phyloP scores from a whole-genome alignment of 2,329 filamentous ascomycete genomes.

The Aspergillus sp. region DNA sequence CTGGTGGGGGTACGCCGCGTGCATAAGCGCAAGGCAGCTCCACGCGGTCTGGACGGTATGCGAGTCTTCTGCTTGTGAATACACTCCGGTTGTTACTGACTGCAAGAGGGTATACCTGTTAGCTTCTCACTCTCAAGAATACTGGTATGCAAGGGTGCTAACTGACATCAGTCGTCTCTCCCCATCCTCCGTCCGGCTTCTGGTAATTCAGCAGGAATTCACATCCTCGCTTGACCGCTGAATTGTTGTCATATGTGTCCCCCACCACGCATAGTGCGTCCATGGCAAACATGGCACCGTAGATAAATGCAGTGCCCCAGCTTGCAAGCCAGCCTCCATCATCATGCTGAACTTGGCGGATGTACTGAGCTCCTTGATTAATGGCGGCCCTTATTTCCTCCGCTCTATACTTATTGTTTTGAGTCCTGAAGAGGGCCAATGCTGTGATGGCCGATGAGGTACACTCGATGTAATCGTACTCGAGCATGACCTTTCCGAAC shows the following conservation, averaged over 20 bases:
- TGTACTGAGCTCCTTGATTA: not conserved
- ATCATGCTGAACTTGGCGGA: not conserved
- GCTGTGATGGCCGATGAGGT: conserved; percentile 6
- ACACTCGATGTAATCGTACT: conserved; percentile 12
- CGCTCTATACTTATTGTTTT: conserved; percentile 1
- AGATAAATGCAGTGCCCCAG: conserved; percentile 12
- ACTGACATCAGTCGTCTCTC: not conserved
- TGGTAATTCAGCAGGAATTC: conserved; percentile 9
- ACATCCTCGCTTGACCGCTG: not conserved
- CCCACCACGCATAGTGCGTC: conserved; percentile 4
- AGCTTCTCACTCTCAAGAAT: not conserved
- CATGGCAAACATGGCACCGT: conserved; percentile 14
- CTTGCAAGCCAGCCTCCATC: conserved; percentile 12
- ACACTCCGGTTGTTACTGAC: too few species aligned
- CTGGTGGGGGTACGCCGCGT: not conserved
- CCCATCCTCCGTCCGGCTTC: conserved; percentile 12
- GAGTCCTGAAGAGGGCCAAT: not conserved
- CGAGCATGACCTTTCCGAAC: conserved; percentile 12
- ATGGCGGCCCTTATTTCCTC: not conserved
- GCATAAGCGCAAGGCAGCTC: conserved; percentile 5
- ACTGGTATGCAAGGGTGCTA: not conserved
- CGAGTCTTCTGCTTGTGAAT: not conserved
- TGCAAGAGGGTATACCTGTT: too few species aligned
- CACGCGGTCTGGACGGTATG: not conserved
- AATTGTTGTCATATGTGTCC: conserved; percentile 2